phyloP scores from a whole-genome alignment of 1,284 basidiomycete species.

The Leccinum holopus region DNA sequence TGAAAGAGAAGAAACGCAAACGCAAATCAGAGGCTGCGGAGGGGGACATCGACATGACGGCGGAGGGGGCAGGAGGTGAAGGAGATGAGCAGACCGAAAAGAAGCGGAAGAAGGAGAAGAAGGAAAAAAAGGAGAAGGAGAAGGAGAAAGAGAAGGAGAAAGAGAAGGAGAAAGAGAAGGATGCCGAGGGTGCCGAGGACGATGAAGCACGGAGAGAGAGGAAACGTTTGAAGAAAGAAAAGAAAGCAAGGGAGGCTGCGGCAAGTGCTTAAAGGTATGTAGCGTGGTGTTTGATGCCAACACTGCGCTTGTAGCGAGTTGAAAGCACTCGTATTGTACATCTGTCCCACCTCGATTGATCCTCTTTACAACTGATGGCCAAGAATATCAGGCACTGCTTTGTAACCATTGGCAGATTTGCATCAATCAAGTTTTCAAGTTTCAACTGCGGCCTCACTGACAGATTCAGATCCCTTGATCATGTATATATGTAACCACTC shows the following conservation, averaged over 20 bases:
- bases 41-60: conserved; percentile 41
- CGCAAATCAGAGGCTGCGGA: conserved; percentile 63
- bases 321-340: neutral
- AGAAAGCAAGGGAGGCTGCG: conserved; percentile 56
- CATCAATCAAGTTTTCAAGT: conserved; percentile 18
- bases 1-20: conserved; percentile 75
- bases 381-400: conserved; percentile 11
- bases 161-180: neutral
- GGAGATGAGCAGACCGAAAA: conserved; percentile 48
- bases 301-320: neutral
- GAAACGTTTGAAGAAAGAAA: conserved; percentile 69
- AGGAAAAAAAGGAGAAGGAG: neutral
- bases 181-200: conserved; percentile 45
- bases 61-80: conserved; percentile 35
- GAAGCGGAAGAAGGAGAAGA: conserved; percentile 46
- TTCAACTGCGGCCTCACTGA: neutral
- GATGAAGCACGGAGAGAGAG: conserved; percentile 62
- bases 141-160: neutral
- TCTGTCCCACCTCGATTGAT: conserved; percentile 21
- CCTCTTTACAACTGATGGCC: conserved; percentile 5
- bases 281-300: neutral
- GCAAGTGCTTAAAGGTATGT: conserved; percentile 23
- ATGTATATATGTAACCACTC: conserved; percentile 7
- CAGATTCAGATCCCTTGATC: neutral
- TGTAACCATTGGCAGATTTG: conserved; percentile 7